Conservation (phyloP, 768 basidiomycete genomes). For the Saitozyma podzolica region DNA sequence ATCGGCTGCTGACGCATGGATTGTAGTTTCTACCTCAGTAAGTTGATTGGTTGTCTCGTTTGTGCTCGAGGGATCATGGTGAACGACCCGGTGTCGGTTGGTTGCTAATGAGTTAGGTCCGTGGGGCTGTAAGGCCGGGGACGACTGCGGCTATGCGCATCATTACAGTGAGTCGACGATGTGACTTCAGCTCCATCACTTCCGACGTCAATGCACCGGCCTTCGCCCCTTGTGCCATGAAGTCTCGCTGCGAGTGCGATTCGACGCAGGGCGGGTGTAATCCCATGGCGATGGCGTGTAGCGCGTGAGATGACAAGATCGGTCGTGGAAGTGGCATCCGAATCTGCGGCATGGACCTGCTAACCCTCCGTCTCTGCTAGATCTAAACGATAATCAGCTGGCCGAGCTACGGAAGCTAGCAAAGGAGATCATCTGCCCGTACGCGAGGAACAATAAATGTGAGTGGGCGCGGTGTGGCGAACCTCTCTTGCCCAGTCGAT, state of each 20-base stretch:
- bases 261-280: too few species aligned
- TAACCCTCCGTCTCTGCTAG: slow-evolving; percentile 10
- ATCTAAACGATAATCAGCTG: slow-evolving; percentile 29
- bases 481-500: not conserved
- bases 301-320: too few species aligned
- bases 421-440: slow-evolving; percentile 44
- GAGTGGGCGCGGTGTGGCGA: slow-evolving; percentile 9
- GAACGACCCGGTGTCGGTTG: too few species aligned
- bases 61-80: too few species aligned
- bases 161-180: slow-evolving; percentile 41
- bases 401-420: slow-evolving; percentile 35
- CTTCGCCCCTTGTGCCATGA: too few species aligned
- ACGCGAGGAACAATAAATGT: slow-evolving; percentile 31
- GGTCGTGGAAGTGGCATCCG: too few species aligned
- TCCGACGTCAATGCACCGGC: too few species aligned
- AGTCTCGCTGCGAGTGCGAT: too few species aligned
- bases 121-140: slow-evolving; percentile 35
- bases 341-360: too few species aligned
- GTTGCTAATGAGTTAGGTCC: not conserved
- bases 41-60: too few species aligned
- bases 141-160: slow-evolving; percentile 39
- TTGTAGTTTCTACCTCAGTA: slow-evolving; percentile 10
- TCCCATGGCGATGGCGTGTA: too few species aligned
- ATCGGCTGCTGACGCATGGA: not conserved
- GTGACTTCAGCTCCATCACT: too few species aligned